Conservation (phyloP, 345 rosid genomes). For the Eutrema japonicum region DNA sequence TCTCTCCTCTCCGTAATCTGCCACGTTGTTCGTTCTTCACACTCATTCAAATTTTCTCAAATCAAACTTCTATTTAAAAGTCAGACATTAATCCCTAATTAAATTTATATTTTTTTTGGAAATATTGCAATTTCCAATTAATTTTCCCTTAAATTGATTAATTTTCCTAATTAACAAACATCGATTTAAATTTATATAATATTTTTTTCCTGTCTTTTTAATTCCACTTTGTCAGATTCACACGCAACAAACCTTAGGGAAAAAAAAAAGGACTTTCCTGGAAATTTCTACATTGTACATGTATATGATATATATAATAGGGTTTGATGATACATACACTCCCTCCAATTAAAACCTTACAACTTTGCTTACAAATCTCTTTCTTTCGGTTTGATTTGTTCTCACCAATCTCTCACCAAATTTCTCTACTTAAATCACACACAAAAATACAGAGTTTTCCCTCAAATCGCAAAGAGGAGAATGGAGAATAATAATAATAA, state of each 20-base stretch:
- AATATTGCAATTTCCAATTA: no score
- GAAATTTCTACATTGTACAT: conserved; percentile 51
- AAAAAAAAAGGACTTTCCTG: conserved; percentile 36
- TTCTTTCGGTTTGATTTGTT: neutral
- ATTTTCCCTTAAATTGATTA: neutral
- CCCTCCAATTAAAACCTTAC: conserved; percentile 40
- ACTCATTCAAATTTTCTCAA: conserved; percentile 14
- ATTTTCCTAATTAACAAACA: neutral
- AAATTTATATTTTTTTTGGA: no score
- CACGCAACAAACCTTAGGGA: conserved; percentile 51
- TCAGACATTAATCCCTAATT: neutral
- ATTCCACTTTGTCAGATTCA: conserved; percentile 54
- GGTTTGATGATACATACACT: conserved; percentile 33
- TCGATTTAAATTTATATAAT: no score
- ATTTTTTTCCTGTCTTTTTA: neutral
- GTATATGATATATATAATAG: neutral
- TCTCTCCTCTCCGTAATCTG: neutral
- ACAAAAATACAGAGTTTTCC: conserved; percentile 8
- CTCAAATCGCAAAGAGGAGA: conserved; percentile 19
- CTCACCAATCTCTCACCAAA: conserved; percentile 29
- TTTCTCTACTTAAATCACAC: conserved; percentile 3
- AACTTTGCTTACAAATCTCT: neutral
- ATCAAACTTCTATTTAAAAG: neutral
- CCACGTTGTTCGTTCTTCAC: conserved; percentile 31
- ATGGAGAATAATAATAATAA: conserved; percentile 83